Percentiles rank a stretch among this genome's conserved stretches.
Evolutionary conservation across 1,139 yeast species (phyloP).

Genomic region (Hemisphaericaspora xylofermentans): DNA sequence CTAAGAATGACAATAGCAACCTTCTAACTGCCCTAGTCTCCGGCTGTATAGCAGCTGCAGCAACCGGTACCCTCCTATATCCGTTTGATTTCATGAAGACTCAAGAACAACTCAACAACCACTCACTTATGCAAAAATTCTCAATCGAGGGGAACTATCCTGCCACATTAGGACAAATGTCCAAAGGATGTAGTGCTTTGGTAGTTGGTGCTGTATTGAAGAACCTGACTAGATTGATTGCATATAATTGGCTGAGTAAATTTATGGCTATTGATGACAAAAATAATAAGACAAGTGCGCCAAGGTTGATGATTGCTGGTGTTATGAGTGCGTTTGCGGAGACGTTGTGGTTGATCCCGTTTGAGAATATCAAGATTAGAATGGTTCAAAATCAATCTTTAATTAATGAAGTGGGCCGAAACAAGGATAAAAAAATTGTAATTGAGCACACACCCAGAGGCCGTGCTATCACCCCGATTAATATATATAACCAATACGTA

Average conservation of each 20-base stretch:
- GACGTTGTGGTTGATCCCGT: constrained; percentile 82
- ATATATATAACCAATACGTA: constrained; percentile 35
- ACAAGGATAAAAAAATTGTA: constrained; percentile 10
- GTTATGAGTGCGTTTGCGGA: constrained; percentile 81
- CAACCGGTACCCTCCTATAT: constrained; percentile 69
- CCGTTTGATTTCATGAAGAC: constrained; percentile 87
- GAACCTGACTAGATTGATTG: constrained; percentile 68
- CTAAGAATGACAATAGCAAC: neutral
- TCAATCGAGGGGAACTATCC: constrained; percentile 42
- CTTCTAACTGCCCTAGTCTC: constrained; percentile 63
- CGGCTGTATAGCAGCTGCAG: constrained; percentile 73
- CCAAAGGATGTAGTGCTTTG: constrained; percentile 76
- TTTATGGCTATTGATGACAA: constrained; percentile 62
- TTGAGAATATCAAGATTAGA: constrained; percentile 82
- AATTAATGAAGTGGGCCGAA: constrained; percentile 32
- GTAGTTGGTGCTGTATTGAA: constrained; percentile 76
- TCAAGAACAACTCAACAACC: constrained; percentile 59
- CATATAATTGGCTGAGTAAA: constrained; percentile 74
- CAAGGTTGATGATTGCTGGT: constrained; percentile 79
- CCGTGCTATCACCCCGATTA: neutral
- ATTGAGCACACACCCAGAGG: neutral
- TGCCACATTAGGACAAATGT: constrained; percentile 43
- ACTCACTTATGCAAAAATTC: constrained; percentile 35
- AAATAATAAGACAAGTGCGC: constrained; percentile 57
- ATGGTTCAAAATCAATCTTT: constrained; percentile 70